Conservation (phyloP, 768 basidiomycete species). For the Pleurotus giganteus region DNA sequence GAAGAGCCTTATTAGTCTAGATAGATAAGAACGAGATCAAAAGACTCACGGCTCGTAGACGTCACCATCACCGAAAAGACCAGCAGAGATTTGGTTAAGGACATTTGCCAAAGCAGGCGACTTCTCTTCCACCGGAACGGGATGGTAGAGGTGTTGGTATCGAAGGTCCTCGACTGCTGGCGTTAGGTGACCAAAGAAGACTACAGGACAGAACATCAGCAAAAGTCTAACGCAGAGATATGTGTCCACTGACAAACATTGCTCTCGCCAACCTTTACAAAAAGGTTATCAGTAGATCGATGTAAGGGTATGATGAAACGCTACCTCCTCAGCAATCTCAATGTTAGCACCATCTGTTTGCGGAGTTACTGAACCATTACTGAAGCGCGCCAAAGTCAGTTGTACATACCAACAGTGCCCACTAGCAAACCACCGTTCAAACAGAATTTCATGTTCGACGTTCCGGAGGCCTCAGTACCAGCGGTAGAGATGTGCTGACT, state of each 20-base stretch:
- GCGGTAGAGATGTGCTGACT: constrained; percentile 97
- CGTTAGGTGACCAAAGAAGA: constrained; percentile 90
- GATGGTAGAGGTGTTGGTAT: constrained; percentile 83
- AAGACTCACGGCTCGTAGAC: constrained; percentile 84
- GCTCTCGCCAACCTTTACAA: constrained; percentile 65
- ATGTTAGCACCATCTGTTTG: constrained; percentile 85
- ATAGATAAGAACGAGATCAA: constrained; percentile 6
- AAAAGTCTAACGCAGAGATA: constrained; percentile 11
- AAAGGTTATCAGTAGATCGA: background rate
- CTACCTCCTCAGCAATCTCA: constrained; percentile 88
- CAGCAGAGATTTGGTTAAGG: constrained; percentile 70
- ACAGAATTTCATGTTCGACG: constrained; percentile 89
- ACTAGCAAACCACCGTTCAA: constrained; percentile 87
- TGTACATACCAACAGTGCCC: constrained; percentile 67
- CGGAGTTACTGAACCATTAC: background rate
- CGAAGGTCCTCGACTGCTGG: constrained; percentile 86
- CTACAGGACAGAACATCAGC: constrained; percentile 29
- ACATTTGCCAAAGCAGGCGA: constrained; percentile 81
- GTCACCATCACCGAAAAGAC: constrained; percentile 74
- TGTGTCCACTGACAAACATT: constrained; percentile 75
- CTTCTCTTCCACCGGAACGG: constrained; percentile 76
- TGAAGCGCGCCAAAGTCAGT: background rate
- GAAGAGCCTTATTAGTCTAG: constrained; percentile 14
- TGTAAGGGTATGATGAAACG: background rate
- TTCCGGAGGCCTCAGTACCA: constrained; percentile 86